Evolutionary conservation across 306 rosid genomes (phyloP), one percentile per base, ranked within the genome.

Genomic region (Rosa persica): DNA sequence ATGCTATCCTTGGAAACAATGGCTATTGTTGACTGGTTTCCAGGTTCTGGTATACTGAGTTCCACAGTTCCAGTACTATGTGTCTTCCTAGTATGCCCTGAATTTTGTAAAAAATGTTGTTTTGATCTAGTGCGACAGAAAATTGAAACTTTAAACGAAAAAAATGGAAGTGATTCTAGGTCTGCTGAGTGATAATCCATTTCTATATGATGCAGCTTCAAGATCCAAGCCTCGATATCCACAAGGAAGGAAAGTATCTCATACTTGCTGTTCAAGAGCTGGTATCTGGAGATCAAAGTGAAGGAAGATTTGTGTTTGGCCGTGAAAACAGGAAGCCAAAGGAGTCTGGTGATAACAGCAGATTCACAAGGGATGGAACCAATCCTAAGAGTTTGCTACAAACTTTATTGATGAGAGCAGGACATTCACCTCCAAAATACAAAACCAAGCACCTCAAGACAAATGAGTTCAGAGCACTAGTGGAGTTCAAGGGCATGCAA

Each of bases 401-500:
- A 79, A 95, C 98, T 67, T 86, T 91, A 67, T 58, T 95, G 88
- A 95, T 92, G 98, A 83, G 97, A 71, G 98, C 98, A 64, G 98
- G 98, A 43, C 98, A 95, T 83, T 84, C 92, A 20, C 93, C 98
- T 23, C 98, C 98, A n/a, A 91, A 89, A 73, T 95, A 95, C 90
- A 95, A 89, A 86, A 88, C 98, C 46, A 95, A 91, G 82, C 98
- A 95, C 89, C 93, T 95, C 48, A 92, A 95, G 87, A 91, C 97
- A 51, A 92, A 95, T 68, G 98, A 95, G 83, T 95, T 92, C 70
- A 89, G 98, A 83, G 98, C 97, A 8, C 80, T 95, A 82, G 97
- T 95, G 20, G 98, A 95, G 88, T 95, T 92, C 75, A 92, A 92
- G 86, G 97, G 98, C 64, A 95, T 95, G 98, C 98, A 95, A 73